phyloP scores from a whole-genome alignment of 805 yeast species.

The Jamesozyma rosinii region DNA sequence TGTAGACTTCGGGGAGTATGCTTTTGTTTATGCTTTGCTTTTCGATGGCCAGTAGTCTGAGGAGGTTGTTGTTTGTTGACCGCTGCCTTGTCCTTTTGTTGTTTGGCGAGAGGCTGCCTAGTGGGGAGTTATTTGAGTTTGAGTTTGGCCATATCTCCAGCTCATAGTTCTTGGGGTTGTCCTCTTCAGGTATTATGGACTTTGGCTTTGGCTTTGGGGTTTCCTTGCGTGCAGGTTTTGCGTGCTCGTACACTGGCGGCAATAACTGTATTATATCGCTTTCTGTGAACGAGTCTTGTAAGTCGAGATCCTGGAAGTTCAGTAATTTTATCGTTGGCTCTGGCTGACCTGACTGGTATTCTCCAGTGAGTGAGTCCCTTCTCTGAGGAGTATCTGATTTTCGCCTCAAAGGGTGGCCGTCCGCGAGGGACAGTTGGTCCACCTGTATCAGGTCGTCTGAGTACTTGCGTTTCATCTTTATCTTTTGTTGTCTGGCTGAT shows the following conservation, averaged over 20 bases:
- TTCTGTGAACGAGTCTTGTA: slow-evolving; percentile 11
- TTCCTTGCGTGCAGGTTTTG: not conserved
- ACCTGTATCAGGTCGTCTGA: not conserved
- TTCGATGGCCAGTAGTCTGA: slow-evolving; percentile 25
- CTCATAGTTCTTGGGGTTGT: slow-evolving; percentile 9
- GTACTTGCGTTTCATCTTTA: not conserved
- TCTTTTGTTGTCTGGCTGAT: not conserved
- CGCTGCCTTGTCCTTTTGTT: slow-evolving; percentile 21
- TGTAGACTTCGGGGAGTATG: slow-evolving; percentile 24
- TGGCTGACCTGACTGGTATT: not conserved
- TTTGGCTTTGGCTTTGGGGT: slow-evolving; percentile 6
- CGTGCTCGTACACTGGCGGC: slow-evolving; percentile 18
- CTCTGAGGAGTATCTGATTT: not conserved
- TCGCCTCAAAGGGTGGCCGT: not conserved
- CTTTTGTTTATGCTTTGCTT: slow-evolving; percentile 17
- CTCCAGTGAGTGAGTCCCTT: not conserved
- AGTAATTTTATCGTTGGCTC: slow-evolving; percentile 8
- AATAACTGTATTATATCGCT: slow-evolving; percentile 14
- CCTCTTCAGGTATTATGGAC: not conserved
- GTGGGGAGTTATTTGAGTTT: not conserved
- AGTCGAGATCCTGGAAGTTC: slow-evolving; percentile 21
- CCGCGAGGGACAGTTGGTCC: not conserved
- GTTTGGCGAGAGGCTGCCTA: slow-evolving; percentile 9
- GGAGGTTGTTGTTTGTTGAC: slow-evolving; percentile 22
- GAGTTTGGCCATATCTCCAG: slow-evolving; percentile 25